Conservation (phyloP, 2,329 filamentous ascomycete species). For the Corynespora cassiicola region DNA sequence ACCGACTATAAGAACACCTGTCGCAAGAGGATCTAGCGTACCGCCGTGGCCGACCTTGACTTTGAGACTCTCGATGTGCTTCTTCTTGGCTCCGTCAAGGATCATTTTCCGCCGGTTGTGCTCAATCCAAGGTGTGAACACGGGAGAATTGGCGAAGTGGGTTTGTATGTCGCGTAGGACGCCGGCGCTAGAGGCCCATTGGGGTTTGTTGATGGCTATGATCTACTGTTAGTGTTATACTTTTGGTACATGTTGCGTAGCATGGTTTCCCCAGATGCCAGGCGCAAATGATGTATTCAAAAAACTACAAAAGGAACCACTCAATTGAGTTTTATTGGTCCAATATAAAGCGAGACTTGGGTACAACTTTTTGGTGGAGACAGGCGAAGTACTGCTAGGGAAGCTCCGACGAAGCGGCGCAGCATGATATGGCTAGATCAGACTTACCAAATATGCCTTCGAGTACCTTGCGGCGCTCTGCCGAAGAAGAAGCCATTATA, state of each 20-base stretch:
- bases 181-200: slow-evolving; percentile 85
- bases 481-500: slow-evolving; percentile 33
- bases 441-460: slow-evolving; percentile 68
- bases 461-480: slow-evolving; percentile 54
- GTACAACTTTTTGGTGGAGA: too few relatives aligned
- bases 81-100: slow-evolving; percentile 61
- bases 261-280: not conserved
- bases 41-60: slow-evolving; percentile 97
- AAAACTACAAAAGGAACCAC: too few relatives aligned
- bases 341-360: too few relatives aligned
- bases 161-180: slow-evolving; percentile 87
- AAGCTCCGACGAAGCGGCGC: not conserved
- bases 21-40: slow-evolving; percentile 92
- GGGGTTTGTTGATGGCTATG: slow-evolving; percentile 90
- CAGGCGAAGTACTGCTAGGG: too few relatives aligned
- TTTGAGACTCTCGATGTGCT: slow-evolving; percentile 59
- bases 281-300: too few relatives aligned
- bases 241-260: slow-evolving; percentile 4
- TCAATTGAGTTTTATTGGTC: too few relatives aligned
- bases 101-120: slow-evolving; percentile 66
- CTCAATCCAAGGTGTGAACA: slow-evolving; percentile 80
- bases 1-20: slow-evolving; percentile 88
- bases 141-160: slow-evolving; percentile 79
- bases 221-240: slow-evolving; percentile 7
- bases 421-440: slow-evolving; percentile 3